These are phyloP conservation scores for Ganoderma sinense DNA, from an alignment of 1,284 basidiomycete species.

Conservation along the genomic window DNA sequence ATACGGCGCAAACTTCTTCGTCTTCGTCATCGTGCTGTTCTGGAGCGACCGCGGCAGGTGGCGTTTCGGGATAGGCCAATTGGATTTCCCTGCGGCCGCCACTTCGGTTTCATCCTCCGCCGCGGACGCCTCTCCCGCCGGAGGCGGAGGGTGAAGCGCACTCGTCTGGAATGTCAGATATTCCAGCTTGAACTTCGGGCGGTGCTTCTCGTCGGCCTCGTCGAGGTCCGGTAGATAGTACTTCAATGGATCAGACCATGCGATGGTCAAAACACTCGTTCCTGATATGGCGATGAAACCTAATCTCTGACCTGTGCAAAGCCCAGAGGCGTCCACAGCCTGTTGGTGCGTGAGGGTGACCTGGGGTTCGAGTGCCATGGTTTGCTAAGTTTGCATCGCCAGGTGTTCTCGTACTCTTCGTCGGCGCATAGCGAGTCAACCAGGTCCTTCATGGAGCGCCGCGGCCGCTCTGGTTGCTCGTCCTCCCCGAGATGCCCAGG, in stretches of 20 bases:
- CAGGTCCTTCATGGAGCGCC: slow-evolving; percentile 55
- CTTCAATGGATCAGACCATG: slow-evolving; percentile 45
- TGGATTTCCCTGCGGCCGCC: slow-evolving; percentile 34
- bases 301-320: slow-evolving; percentile 75
- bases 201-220: slow-evolving; percentile 56
- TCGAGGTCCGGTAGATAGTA: slow-evolving; percentile 82
- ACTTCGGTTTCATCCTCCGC: slow-evolving; percentile 5
- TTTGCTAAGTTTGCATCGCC: slow-evolving; percentile 65
- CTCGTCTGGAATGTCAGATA: slow-evolving; percentile 72
- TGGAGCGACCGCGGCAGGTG: slow-evolving; percentile 68
- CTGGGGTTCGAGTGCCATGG: slow-evolving; percentile 68
- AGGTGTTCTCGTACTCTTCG: slow-evolving; percentile 59
- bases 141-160: slow-evolving; percentile 44
- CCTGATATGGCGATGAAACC: slow-evolving; percentile 11
- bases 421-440: slow-evolving; percentile 51
- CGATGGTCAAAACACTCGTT: slow-evolving; percentile 6
- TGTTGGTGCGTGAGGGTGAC: slow-evolving; percentile 79
- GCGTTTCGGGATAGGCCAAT: slow-evolving; percentile 67
- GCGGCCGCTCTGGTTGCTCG: slow-evolving; percentile 46
- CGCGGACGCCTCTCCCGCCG: slow-evolving; percentile 37
- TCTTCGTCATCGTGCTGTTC: slow-evolving; percentile 49
- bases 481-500: slow-evolving; percentile 33
- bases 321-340: slow-evolving; percentile 76
- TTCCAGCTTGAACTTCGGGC: slow-evolving; percentile 78
- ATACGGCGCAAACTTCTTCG: slow-evolving; percentile 75